A percentile compares a stretch with the other conserved stretches of the same genome.
Conservation (phyloP, 495 filamentous ascomycete species). For the Terfezia claveryi region DNA sequence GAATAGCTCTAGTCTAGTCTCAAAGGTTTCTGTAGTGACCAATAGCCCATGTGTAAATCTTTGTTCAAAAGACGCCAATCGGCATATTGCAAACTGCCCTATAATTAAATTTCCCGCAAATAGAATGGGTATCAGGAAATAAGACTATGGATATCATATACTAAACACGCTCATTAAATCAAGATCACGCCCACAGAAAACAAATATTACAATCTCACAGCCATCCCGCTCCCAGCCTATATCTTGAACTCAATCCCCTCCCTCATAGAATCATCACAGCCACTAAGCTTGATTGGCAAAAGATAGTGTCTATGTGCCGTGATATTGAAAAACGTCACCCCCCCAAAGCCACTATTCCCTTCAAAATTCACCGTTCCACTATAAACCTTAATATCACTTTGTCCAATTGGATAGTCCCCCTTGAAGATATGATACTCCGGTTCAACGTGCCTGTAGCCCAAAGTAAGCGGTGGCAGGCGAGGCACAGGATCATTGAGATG, state of each 20-base stretch:
- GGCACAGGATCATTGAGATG: constrained; percentile 40
- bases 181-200: too few relatives aligned
- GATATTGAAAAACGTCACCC: constrained; percentile 4
- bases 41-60: too few relatives aligned
- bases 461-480: constrained; percentile 27
- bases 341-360: constrained; percentile 9
- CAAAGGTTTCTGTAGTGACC: too few relatives aligned
- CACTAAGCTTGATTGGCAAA: not conserved
- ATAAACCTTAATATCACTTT: constrained; percentile 6
- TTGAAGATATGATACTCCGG: constrained; percentile 32
- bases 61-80: too few relatives aligned
- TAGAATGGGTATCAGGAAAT: too few relatives aligned
- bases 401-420: constrained; percentile 3
- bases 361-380: constrained; percentile 7
- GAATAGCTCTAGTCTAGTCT: too few relatives aligned
- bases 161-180: too few relatives aligned
- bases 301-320: constrained; percentile 11
- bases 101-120: too few relatives aligned
- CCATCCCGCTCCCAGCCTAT: too few relatives aligned
- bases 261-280: not conserved
- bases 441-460: constrained; percentile 32
- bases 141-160: too few relatives aligned
- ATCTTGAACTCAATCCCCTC: not conserved
- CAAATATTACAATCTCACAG: too few relatives aligned
- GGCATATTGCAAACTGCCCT: too few relatives aligned